Percentiles rank a stretch among this genome's conserved stretches.
Evolutionary conservation across 192 early-diverging fungal species (phyloP).

Genomic region (Borealophlyctis nickersoniae): DNA sequence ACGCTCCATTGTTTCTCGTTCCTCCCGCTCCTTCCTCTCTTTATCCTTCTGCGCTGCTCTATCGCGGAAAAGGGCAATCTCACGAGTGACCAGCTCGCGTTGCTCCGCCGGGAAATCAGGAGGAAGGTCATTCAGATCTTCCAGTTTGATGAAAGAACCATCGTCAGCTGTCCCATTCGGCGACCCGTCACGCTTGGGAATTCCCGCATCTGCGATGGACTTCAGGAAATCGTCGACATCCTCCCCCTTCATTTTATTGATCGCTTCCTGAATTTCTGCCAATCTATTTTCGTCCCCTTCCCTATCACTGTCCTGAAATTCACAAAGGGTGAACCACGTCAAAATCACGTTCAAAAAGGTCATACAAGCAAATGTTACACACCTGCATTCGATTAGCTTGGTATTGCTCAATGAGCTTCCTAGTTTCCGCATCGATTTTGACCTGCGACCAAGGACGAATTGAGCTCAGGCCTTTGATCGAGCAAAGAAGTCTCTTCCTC

Average conservation of each 20-base stretch:
- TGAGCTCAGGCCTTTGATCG: conserved; percentile 11
- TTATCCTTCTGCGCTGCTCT: conserved; percentile 57
- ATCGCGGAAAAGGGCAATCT: conserved; percentile 63
- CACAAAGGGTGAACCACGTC: neutral
- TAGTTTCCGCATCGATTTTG: conserved; percentile 57
- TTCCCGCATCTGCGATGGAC: conserved; percentile 7
- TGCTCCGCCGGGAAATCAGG: conserved; percentile 51
- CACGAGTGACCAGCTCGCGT: conserved; percentile 54
- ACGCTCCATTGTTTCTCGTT: conserved; percentile 20
- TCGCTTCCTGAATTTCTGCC: conserved; percentile 40
- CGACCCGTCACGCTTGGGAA: neutral
- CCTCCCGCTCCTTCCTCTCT: conserved; percentile 48
- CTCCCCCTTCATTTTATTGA: conserved; percentile 32
- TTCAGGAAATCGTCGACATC: conserved; percentile 21
- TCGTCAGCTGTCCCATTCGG: neutral
- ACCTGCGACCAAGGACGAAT: conserved; percentile 31
- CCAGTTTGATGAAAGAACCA: conserved; percentile 6
- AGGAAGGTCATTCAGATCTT: conserved; percentile 45
- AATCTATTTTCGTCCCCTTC: conserved; percentile 45
- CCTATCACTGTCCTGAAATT: no score
- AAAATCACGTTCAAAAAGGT: neutral
- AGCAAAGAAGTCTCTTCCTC: conserved; percentile 9
- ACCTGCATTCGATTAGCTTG: conserved; percentile 7
- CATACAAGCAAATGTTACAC: neutral
- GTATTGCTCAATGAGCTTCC: conserved; percentile 52